A percentile compares a stretch with the other conserved stretches of the same genome.
These are phyloP conservation scores for Torrubiellomyces zombiae DNA, from an alignment of 2,329 filamentous ascomycete genomes.

Conservation along the genomic window DNA sequence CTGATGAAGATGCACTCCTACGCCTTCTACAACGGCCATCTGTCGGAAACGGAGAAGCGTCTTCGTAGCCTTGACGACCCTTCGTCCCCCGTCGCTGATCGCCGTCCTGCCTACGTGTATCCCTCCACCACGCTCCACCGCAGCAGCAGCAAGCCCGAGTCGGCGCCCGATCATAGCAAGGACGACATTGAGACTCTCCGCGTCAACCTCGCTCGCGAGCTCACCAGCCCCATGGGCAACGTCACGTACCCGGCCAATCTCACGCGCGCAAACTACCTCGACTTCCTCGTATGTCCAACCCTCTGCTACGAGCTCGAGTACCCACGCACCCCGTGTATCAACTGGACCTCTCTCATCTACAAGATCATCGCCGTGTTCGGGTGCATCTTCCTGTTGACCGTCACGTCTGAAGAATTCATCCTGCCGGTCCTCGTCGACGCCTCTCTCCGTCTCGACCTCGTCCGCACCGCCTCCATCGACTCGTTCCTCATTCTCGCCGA, in stretches of 20 bases:
- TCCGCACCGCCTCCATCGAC: constrained; percentile 35
- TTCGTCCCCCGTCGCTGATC: constrained; percentile 36
- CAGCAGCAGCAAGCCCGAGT: constrained; percentile 10
- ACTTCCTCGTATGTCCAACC: constrained; percentile 84
- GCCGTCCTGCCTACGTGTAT: constrained; percentile 60
- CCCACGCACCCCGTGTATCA: constrained; percentile 57
- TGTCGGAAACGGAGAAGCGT: constrained; percentile 72
- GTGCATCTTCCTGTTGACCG: constrained; percentile 85
- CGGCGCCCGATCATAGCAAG: constrained; percentile 7
- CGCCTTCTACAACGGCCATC: constrained; percentile 92
- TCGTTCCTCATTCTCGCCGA: constrained; percentile 68
- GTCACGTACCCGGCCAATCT: constrained; percentile 85
- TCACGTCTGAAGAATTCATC: constrained; percentile 90
- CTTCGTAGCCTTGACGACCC: constrained; percentile 67
- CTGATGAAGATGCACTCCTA: constrained; percentile 99
- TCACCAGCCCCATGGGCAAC: constrained; percentile 78
- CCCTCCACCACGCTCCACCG: constrained; percentile 40
- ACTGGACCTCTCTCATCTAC: constrained; percentile 66
- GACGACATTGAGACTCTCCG: constrained; percentile 53
- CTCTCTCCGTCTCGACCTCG: constrained; percentile 29
- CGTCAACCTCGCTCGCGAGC: constrained; percentile 74
- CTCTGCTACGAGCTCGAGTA: constrained; percentile 97
- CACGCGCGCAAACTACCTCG: constrained; percentile 63
- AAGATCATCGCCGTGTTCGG: constrained; percentile 86
- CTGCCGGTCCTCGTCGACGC: constrained; percentile 73